phyloP scores from a whole-genome alignment of 2,329 filamentous ascomycete species.

The Coniochaeta sp. region DNA sequence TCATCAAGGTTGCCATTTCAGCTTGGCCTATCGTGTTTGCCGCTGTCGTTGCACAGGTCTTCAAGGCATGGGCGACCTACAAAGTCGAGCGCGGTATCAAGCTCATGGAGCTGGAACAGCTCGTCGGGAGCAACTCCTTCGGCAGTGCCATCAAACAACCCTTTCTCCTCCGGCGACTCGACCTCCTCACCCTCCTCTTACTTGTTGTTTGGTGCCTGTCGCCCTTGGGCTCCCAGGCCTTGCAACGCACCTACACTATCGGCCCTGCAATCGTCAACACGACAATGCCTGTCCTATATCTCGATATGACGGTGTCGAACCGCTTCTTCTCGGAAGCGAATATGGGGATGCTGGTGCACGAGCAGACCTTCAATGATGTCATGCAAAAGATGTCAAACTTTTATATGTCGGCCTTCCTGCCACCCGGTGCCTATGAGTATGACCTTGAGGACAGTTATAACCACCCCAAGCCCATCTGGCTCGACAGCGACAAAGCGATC shows the following conservation, averaged over 20 bases:
- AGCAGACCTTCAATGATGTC: background rate
- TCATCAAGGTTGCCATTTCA: conserved; percentile 11
- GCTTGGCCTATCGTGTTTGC: conserved; percentile 16
- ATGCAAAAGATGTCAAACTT: background rate
- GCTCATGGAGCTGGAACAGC: conserved; percentile 7
- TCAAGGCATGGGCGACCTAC: conserved; percentile 13
- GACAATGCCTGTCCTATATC: background rate
- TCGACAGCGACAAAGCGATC: background rate
- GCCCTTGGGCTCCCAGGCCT: conserved; percentile 9
- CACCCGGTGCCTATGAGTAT: background rate
- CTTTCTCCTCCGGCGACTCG: conserved; percentile 6
- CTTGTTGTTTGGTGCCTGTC: conserved; percentile 12
- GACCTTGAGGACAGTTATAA: background rate
- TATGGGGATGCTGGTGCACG: background rate
- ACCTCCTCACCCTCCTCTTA: conserved; percentile 6
- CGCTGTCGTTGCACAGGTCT: conserved; percentile 11
- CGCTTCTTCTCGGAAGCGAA: background rate
- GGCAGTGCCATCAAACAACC: conserved; percentile 6
- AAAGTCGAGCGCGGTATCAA: conserved; percentile 10
- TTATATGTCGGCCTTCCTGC: background rate
- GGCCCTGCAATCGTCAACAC: background rate
- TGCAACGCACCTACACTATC: conserved; percentile 3
- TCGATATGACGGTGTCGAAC: background rate
- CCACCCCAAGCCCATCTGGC: background rate
- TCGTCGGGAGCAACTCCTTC: conserved; percentile 10